phyloP scores from a whole-genome alignment of 192 early-diverging fungal species.

The Ambispora gerdemannii region DNA sequence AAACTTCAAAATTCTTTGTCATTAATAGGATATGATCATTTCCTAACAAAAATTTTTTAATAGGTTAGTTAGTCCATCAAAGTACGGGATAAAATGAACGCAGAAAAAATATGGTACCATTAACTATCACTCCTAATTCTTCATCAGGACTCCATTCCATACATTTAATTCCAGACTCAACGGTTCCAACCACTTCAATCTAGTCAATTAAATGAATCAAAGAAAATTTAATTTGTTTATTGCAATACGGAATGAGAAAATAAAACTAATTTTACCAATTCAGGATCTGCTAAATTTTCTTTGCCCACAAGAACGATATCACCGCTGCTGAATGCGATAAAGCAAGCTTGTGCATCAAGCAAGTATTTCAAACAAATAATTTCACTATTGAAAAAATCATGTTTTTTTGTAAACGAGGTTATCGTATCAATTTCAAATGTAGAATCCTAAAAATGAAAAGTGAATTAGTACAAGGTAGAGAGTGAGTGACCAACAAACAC shows the following conservation, averaged over 20 bases:
- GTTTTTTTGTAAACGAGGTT: background rate
- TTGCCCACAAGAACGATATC: constrained; percentile 54
- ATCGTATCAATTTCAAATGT: background rate
- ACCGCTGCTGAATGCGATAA: constrained; percentile 48
- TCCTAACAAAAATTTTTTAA: constrained; percentile 36
- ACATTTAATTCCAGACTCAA: constrained; percentile 69
- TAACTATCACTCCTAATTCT: constrained; percentile 78
- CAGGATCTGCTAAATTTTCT: constrained; percentile 42
- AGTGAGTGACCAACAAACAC: background rate
- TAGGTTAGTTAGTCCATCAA: background rate
- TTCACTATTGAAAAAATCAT: background rate
- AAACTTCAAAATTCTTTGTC: constrained; percentile 91
- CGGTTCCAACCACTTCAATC: constrained; percentile 67
- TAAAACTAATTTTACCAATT: constrained; percentile 25
- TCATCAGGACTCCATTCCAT: constrained; percentile 89
- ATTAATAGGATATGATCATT: constrained; percentile 71
- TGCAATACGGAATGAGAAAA: no score
- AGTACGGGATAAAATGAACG: no score
- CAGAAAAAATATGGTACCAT: constrained; percentile 57
- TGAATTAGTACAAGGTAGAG: no score
- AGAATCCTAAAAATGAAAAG: background rate
- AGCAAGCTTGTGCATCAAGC: constrained; percentile 53
- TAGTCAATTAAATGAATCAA: constrained; percentile 29
- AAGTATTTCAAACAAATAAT: constrained; percentile 52
- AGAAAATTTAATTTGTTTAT: no score